These are phyloP conservation scores for Lachancea waltii DNA, from an alignment of 805 yeast genomes.

Conservation along the genomic window DNA sequence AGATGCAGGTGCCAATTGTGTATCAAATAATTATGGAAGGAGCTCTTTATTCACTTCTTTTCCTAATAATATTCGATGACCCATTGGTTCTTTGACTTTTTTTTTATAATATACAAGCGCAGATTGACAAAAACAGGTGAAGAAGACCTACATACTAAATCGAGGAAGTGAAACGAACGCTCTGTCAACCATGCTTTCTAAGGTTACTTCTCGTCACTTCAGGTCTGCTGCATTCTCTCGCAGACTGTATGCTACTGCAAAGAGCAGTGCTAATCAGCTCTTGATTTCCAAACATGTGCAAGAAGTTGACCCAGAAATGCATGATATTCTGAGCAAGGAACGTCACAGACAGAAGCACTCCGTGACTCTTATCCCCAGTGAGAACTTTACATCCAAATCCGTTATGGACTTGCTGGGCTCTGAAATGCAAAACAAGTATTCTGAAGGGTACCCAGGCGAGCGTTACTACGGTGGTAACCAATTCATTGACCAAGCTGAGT, in stretches of 20 bases:
- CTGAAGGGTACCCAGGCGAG: conserved; percentile 98
- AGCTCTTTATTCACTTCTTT: too few species aligned
- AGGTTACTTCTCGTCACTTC: conserved; percentile 13
- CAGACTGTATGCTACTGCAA: conserved; percentile 11
- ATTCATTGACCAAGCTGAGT: conserved; percentile 85
- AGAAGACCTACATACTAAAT: neutral
- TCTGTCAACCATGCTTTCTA: conserved; percentile 12
- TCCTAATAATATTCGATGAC: too few species aligned
- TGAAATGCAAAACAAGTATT: conserved; percentile 95
- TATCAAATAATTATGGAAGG: too few species aligned
- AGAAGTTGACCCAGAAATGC: conserved; percentile 81
- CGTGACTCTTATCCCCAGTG: conserved; percentile 88
- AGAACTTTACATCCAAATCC: conserved; percentile 90
- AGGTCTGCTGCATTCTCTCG: conserved; percentile 8
- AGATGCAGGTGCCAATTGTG: too few species aligned
- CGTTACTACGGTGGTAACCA: conserved; percentile 98
- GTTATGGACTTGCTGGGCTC: conserved; percentile 94
- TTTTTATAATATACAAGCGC: too few species aligned
- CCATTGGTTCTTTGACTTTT: too few species aligned
- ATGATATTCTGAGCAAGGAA: conserved; percentile 68
- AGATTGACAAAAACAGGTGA: too few species aligned
- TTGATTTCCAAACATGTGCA: conserved; percentile 56
- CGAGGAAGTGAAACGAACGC: neutral
- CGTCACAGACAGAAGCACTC: conserved; percentile 84
- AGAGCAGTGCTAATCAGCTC: conserved; percentile 19